Percentiles rank a stretch among this genome's conserved stretches.
phyloP scores from a whole-genome alignment of 345 rosid species.

The Mercurialis annua region DNA sequence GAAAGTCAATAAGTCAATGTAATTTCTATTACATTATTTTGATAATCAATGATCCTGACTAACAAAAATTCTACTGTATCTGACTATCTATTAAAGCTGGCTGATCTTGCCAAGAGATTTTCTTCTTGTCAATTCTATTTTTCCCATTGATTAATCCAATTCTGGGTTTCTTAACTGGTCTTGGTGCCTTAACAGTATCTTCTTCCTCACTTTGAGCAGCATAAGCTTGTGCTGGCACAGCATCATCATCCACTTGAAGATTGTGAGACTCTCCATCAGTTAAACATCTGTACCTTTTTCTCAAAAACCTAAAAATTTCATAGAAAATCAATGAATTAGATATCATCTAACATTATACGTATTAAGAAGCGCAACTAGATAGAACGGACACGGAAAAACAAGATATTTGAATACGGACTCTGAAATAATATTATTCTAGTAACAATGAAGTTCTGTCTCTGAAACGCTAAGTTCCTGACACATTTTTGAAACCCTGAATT shows the following conservation, averaged over 20 bases:
- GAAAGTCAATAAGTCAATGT: too few species aligned
- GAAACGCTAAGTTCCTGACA: too few species aligned
- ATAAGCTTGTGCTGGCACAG: slow-evolving; percentile 1
- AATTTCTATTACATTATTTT: too few species aligned
- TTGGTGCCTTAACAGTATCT: neutral
- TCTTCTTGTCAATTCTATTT: slow-evolving; percentile 31
- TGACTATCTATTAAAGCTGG: slow-evolving; percentile 17
- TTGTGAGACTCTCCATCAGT: slow-evolving; percentile 6
- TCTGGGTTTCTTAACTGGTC: neutral
- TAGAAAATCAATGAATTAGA: neutral
- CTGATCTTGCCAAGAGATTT: slow-evolving; percentile 41
- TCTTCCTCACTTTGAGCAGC: neutral
- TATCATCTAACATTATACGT: neutral
- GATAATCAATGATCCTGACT: too few species aligned
- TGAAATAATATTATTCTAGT: too few species aligned
- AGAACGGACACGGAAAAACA: too few species aligned
- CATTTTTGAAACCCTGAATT: too few species aligned
- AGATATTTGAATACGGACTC: too few species aligned
- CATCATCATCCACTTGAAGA: neutral
- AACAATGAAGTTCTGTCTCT: too few species aligned
- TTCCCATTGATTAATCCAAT: slow-evolving; percentile 8
- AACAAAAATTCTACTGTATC: too few species aligned
- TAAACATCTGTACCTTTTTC: slow-evolving; percentile 14
- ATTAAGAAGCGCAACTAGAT: too few species aligned
- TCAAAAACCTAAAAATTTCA: slow-evolving; percentile 24